phyloP scores from a whole-genome alignment of 1,284 basidiomycete genomes.

The Fomitopsis pinicola region DNA sequence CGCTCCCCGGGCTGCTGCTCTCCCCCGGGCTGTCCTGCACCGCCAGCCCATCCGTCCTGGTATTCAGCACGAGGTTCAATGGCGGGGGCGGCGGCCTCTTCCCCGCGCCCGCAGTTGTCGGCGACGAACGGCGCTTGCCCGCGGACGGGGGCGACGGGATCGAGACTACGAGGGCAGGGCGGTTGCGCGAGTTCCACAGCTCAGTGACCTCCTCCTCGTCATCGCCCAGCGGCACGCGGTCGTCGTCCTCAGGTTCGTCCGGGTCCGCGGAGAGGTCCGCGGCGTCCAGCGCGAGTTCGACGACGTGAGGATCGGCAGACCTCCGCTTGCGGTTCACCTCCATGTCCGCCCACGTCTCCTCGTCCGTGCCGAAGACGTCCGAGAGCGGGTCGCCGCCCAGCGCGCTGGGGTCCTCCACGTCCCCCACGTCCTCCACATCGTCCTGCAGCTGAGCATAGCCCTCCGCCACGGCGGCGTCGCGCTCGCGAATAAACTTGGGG shows the following conservation, averaged over 20 bases:
- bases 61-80: constrained; percentile 34
- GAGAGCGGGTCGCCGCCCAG: constrained; percentile 35
- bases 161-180: constrained; percentile 28
- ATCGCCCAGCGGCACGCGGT: neutral
- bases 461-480: constrained; percentile 12
- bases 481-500: constrained; percentile 24
- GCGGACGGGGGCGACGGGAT: constrained; percentile 24
- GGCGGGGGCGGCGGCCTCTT: constrained; percentile 44
- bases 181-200: constrained; percentile 25
- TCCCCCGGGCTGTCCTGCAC: constrained; percentile 15
- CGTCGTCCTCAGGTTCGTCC: constrained; percentile 28
- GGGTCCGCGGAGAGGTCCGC: constrained; percentile 39
- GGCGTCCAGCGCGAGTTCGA: constrained; percentile 50
- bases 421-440: constrained; percentile 20
- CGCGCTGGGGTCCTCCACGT: constrained; percentile 19
- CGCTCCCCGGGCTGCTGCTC: constrained; percentile 20
- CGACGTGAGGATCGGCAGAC: constrained; percentile 40
- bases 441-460: constrained; percentile 34
- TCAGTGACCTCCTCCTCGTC: constrained; percentile 25
- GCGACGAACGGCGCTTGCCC: constrained; percentile 24
- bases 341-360: constrained; percentile 57
- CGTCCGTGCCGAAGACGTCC: constrained; percentile 55
- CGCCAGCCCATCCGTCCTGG: constrained; percentile 11
- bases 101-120: constrained; percentile 20
- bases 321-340: constrained; percentile 29